phyloP scores from a whole-genome alignment of 164 flowering plant genomes.

The Sextonia rubra region DNA sequence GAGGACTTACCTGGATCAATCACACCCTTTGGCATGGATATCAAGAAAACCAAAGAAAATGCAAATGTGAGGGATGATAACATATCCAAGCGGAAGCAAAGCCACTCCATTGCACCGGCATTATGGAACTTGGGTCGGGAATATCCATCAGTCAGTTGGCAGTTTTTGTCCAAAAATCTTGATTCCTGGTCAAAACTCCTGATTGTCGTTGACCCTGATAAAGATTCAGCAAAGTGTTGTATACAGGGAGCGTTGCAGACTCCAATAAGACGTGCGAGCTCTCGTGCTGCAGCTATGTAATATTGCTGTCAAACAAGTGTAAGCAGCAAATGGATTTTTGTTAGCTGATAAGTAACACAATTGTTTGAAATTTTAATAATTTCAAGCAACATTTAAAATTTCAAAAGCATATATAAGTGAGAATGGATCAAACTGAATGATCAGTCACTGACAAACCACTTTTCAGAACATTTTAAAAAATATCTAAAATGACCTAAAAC shows the following conservation, averaged over 20 bases:
- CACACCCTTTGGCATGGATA: conserved; percentile 31
- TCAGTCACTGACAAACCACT: too few species aligned
- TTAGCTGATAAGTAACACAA: not conserved
- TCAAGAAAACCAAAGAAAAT: conserved; percentile 30
- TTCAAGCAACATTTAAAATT: too few species aligned
- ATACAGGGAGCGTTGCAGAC: conserved; percentile 39
- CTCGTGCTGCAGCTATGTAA: conserved; percentile 30
- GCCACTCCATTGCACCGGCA: conserved; percentile 41
- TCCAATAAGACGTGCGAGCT: conserved; percentile 32
- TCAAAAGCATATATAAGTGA: not conserved
- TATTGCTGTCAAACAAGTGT: conserved; percentile 28
- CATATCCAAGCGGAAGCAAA: conserved; percentile 40
- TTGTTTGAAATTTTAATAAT: not conserved
- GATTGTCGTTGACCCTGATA: conserved; percentile 41
- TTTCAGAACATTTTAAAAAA: too few species aligned
- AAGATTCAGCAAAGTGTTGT: conserved; percentile 43
- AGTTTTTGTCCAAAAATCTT: conserved; percentile 31
- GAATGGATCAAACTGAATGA: too few species aligned
- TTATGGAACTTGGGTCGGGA: conserved; percentile 32
- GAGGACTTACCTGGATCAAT: conserved; percentile 32
- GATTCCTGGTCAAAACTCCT: conserved; percentile 38
- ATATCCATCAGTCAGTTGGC: conserved; percentile 23
- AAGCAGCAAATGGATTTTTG: not conserved
- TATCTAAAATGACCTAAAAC: too few species aligned
- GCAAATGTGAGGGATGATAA: conserved; percentile 33